Evolutionary conservation across 1,284 basidiomycete genomes (phyloP).

Genomic region (Cutaneotrichosporon sp.): DNA sequence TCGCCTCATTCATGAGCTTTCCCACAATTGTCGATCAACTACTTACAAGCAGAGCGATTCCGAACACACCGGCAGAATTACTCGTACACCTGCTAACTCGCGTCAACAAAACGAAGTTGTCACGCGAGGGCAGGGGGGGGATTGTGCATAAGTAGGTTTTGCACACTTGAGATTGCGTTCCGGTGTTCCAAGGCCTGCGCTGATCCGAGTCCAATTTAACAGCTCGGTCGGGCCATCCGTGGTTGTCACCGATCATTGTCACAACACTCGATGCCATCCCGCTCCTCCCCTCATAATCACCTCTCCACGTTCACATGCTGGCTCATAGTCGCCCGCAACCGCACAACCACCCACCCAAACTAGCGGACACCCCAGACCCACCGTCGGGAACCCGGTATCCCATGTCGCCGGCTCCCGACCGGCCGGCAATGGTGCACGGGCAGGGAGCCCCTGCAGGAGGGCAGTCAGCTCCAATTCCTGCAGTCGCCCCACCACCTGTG

Average conservation of each 20-base stretch:
- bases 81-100: no score
- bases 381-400: background rate
- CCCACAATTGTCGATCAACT: no score
- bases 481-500: background rate
- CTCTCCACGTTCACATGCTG: background rate
- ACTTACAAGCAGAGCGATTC: no score
- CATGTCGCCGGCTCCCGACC: conserved; percentile 1
- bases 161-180: background rate
- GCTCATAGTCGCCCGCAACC: background rate
- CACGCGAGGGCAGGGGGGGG: no score
- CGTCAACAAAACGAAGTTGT: no score
- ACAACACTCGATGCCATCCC: background rate
- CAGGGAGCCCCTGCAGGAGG: background rate
- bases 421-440: background rate
- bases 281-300: background rate
- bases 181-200: no score
- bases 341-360: background rate
- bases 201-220: no score
- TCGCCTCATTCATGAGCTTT: no score
- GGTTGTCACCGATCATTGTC: background rate
- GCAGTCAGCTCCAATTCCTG: no score
- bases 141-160: no score
- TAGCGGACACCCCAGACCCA: background rate
- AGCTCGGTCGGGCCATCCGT: no score
- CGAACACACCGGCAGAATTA: no score